These are phyloP conservation scores for Ganoderma lingzhi DNA, from an alignment of 1,284 basidiomycete genomes.

Conservation along the genomic window DNA sequence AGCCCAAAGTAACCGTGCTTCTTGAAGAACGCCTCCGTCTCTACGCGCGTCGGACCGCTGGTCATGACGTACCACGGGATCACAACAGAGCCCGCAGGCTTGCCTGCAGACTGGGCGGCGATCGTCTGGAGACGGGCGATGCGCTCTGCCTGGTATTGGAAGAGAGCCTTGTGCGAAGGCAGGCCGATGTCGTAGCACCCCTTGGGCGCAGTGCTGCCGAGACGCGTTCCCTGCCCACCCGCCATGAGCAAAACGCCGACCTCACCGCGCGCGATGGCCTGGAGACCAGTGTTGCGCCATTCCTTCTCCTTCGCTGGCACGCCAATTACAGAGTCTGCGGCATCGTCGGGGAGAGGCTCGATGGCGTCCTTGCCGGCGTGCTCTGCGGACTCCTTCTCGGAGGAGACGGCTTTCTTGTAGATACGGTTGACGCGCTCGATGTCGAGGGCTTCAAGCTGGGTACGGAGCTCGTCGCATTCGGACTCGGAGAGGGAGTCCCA, in stretches of 20 bases:
- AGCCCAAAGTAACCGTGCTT: slow-evolving; percentile 89
- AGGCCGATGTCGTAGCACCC: slow-evolving; percentile 98
- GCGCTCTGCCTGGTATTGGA: slow-evolving; percentile 97
- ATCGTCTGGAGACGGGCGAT: slow-evolving; percentile 86
- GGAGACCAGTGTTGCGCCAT: slow-evolving; percentile 82
- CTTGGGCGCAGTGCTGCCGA: slow-evolving; percentile 94
- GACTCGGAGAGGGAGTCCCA: slow-evolving; percentile 76
- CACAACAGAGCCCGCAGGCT: slow-evolving; percentile 64
- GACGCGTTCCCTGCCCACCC: slow-evolving; percentile 95
- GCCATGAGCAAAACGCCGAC: slow-evolving; percentile 97
- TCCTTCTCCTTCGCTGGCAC: slow-evolving; percentile 64
- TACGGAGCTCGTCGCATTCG: slow-evolving; percentile 71
- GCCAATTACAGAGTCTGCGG: slow-evolving; percentile 70
- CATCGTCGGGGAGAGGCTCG: slow-evolving; percentile 81
- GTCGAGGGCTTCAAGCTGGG: slow-evolving; percentile 86
- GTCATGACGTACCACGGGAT: slow-evolving; percentile 99
- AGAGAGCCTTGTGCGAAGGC: slow-evolving; percentile 92
- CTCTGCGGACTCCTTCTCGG: slow-evolving; percentile 64
- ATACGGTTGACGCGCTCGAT: slow-evolving; percentile 93
- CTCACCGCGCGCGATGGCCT: slow-evolving; percentile 82
- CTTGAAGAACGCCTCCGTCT: slow-evolving; percentile 89
- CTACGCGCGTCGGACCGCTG: slow-evolving; percentile 90
- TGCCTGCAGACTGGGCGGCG: slow-evolving; percentile 67
- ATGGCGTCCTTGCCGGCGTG: slow-evolving; percentile 59
- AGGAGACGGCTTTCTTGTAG: slow-evolving; percentile 79